A percentile compares a stretch with the other conserved stretches of the same genome.
Evolutionary conservation across 2,329 filamentous ascomycete species (phyloP).

Genomic region (Sporothrix pseudoabietina): DNA sequence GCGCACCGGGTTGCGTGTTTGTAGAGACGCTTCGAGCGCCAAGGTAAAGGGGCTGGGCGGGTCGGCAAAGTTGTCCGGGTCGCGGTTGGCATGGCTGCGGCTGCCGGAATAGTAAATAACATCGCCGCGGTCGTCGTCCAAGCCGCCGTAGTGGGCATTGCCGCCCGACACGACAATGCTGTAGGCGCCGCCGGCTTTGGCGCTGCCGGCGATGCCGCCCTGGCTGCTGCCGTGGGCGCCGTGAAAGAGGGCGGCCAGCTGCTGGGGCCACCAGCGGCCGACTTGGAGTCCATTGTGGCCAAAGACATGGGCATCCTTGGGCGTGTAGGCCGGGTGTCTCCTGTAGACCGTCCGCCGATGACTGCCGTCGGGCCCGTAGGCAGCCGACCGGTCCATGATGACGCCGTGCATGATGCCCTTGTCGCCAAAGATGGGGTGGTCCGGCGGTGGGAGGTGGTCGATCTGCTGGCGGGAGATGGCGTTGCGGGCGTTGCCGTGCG

Average conservation of each 20-base stretch:
- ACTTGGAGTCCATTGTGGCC: conserved; percentile 43
- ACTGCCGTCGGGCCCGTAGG: not conserved
- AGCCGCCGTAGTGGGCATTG: conserved; percentile 34
- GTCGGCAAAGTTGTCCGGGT: conserved; percentile 24
- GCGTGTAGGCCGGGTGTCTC: conserved; percentile 33
- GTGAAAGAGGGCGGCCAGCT: conserved; percentile 53
- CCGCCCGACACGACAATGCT: conserved; percentile 53
- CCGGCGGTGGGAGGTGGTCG: not conserved
- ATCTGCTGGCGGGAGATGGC: not conserved
- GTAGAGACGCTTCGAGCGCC: conserved; percentile 35
- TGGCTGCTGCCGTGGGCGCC: conserved; percentile 55
- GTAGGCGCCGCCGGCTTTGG: conserved; percentile 48
- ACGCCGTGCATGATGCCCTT: conserved; percentile 23
- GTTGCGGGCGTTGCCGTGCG: not conserved
- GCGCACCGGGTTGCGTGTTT: conserved; percentile 35
- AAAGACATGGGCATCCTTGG: conserved; percentile 33
- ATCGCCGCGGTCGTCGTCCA: conserved; percentile 38
- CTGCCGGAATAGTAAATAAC: conserved; percentile 39
- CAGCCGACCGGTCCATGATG: conserved; percentile 12
- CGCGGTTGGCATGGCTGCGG: conserved; percentile 33
- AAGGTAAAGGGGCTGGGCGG: conserved; percentile 31
- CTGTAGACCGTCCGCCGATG: conserved; percentile 30
- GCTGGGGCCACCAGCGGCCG: conserved; percentile 57
- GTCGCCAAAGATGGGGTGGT: not conserved
- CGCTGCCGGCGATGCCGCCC: conserved; percentile 55